Evolutionary conservation across 1,284 basidiomycete genomes (phyloP).

Genomic region (Tranzscheliella williamsii): DNA sequence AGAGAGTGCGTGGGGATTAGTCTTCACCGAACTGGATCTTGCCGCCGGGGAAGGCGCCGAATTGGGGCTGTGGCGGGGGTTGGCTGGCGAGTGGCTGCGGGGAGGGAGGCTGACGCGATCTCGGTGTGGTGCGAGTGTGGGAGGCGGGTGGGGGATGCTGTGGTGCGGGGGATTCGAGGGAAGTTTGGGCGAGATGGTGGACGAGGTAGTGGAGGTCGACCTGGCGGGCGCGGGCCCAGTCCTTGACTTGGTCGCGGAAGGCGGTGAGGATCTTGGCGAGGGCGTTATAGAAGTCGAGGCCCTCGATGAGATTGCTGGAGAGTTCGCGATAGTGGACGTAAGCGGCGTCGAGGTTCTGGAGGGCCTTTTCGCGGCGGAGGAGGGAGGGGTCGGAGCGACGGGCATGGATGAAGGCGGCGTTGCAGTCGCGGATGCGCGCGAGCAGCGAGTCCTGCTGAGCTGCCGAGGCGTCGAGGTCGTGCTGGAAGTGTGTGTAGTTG

Average conservation of each 20-base stretch:
- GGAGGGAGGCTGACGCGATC: neutral
- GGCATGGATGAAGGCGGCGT: constrained; percentile 77
- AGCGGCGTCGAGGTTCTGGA: constrained; percentile 85
- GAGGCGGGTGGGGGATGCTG: neutral
- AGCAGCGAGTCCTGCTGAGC: constrained; percentile 72
- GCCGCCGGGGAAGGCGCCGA: constrained; percentile 50
- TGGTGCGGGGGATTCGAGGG: constrained; percentile 1
- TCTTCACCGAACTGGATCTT: constrained; percentile 45
- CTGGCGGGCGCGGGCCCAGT: constrained; percentile 42
- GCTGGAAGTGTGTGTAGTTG: constrained; percentile 78
- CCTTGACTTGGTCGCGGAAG: constrained; percentile 33
- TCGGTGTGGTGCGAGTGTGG: too few species aligned
- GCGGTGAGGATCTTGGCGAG: constrained; percentile 38
- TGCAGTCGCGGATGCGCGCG: constrained; percentile 73
- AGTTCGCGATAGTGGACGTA: constrained; percentile 89
- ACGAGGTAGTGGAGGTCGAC: constrained; percentile 31
- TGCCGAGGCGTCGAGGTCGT: constrained; percentile 69
- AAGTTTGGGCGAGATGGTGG: constrained; percentile 6
- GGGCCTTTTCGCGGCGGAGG: constrained; percentile 78
- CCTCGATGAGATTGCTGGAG: constrained; percentile 80
- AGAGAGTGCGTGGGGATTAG: too few species aligned
- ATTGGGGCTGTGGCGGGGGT: constrained; percentile 26
- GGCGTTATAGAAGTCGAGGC: constrained; percentile 67
- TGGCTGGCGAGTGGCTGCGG: too few species aligned
- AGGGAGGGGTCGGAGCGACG: constrained; percentile 76